Evolutionary conservation across 257 asterid species (phyloP), one percentile per base, ranked within the genome.

Genomic region (Nicotiana sylvestris): DNA sequence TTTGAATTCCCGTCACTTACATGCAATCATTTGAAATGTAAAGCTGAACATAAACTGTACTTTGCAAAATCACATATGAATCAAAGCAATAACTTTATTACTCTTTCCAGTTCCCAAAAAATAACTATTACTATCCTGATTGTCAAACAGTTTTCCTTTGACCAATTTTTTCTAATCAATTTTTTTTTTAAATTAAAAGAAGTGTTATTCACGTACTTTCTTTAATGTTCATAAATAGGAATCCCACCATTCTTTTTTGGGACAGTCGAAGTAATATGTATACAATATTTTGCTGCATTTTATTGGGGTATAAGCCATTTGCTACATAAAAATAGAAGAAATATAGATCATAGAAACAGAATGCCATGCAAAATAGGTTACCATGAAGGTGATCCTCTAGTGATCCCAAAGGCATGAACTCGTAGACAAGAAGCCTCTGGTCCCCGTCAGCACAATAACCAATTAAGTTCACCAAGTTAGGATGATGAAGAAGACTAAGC

Each of bases 361-460:
- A 66, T 35, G 55, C 77, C 67, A 39, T 74, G 80, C 64, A 74
- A 51, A 74, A 46, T 67, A 51, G 49, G 79, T 89, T 96, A 96
- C 99, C 98, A 3, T 88, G 97, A 82, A 96, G 99, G 83, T 96
- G 98, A 84, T 96, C 99, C 90, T 96, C 99, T 77, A 96, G 81
- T 76, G 99, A 96, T 39, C 99, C 98, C 88, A 90, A 84, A n/a
- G 99, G 95, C 99, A 96, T 94, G 86, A 94, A 96, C 80, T 96
- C 99, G 67, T 96, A 96, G 55, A 96, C 99, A 61, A 96, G 98
- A 78, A 96, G 98, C 90, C 99, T 90, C 90, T 96, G 98, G 85
- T 96, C 99, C 67, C 99, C 99, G 46, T 96, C 98, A 83, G 99
- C 99, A 83, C 99, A 96, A 88, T 94, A 96, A 33, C 99, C 99